Base-by-base conservation (phyloP, 2,329 filamentous ascomycete species). In the Colletotrichum abscissum region DNA sequence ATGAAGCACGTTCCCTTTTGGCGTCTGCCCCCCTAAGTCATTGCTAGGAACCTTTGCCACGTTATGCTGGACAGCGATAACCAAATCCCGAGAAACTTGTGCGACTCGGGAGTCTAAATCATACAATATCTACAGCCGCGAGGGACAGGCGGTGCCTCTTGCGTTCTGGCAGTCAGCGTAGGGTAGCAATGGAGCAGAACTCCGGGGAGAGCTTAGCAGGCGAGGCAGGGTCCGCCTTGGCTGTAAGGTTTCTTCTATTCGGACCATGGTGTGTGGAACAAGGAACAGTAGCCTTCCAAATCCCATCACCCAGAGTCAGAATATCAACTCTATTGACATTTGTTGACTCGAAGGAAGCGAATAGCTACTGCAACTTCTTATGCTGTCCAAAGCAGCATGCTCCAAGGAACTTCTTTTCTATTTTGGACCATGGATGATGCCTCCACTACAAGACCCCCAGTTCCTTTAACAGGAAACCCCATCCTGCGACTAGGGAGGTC, bases 391-490 rank as follows among this genome's bases (percentile, higher is more conserved):
- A 49, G 42, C 19, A 49, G 19, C 42, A n/a, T 19, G 7, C 19
- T 22, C 42, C 19, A 19, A 49, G 42, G 42, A 49, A 11, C 24
- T 35, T 6, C 3, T 33, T 33, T 33, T 33, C 30, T 14, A 14
- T 8, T 22, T 4, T 11, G 9, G 11, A 33, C 7, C 54, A 64
- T 64, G 69, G 69, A 54, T 67, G 38, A 71, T 71, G 68, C 68
- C 54, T 72, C 19, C 22, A 11, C 0, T 2, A 19, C 7, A 38
- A 22, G 52, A 54, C 38, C 38, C 52, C 9, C 26, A 14, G 3
- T 8, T 52, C 7, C 12, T 11, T 19, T 42, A 3, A 54, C 26
- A 11, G 26, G 30, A 54, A 16, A 35, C 5, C 7, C 22, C 52
- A 30, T 16, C 9, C 19, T 28, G 33, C 57, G 16, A n/a, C 54